Percentiles rank a stretch among this genome's conserved stretches.
Evolutionary conservation across 1,284 basidiomycete genomes (phyloP).

Genomic region (Somion occarium): DNA sequence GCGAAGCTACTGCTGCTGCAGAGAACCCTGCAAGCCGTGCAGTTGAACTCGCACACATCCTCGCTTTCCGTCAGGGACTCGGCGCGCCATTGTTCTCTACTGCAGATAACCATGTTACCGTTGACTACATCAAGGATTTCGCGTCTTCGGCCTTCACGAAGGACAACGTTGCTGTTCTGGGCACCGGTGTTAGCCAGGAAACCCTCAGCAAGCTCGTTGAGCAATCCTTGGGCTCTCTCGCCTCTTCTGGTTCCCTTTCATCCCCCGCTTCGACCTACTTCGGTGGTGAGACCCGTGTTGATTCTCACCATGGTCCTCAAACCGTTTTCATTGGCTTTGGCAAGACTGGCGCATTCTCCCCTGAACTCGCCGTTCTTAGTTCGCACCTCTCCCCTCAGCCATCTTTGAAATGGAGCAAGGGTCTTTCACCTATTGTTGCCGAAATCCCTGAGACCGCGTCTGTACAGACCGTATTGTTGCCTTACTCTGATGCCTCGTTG

Average conservation of each 20-base stretch:
- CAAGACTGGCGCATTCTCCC: slow-evolving; percentile 50
- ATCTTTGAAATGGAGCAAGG: slow-evolving; percentile 82
- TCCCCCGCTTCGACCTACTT: slow-evolving; percentile 57
- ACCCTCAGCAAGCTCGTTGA: slow-evolving; percentile 70
- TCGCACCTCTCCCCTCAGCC: slow-evolving; percentile 70
- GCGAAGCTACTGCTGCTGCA: slow-evolving; percentile 65
- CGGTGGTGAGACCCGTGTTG: slow-evolving; percentile 80
- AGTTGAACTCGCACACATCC: slow-evolving; percentile 78
- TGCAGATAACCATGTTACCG: slow-evolving; percentile 60
- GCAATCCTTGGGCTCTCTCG: slow-evolving; percentile 54
- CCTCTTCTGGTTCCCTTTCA: slow-evolving; percentile 36
- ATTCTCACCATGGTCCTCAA: slow-evolving; percentile 56
- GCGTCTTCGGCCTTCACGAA: slow-evolving; percentile 71
- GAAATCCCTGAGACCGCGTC: slow-evolving; percentile 47
- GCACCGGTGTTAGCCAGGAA: slow-evolving; percentile 77
- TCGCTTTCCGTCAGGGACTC: slow-evolving; percentile 90
- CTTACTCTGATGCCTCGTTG: slow-evolving; percentile 87
- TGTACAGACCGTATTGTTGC: slow-evolving; percentile 71
- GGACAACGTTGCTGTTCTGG: slow-evolving; percentile 80
- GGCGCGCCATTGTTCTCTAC: slow-evolving; percentile 84
- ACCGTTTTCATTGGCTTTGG: slow-evolving; percentile 86
- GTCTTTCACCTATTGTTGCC: slow-evolving; percentile 64
- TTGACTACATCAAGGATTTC: slow-evolving; percentile 67
- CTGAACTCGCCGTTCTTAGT: slow-evolving; percentile 74
- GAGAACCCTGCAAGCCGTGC: slow-evolving; percentile 62